phyloP scores from a whole-genome alignment of 2,329 filamentous ascomycete genomes.

The Elsinoe necatrix region DNA sequence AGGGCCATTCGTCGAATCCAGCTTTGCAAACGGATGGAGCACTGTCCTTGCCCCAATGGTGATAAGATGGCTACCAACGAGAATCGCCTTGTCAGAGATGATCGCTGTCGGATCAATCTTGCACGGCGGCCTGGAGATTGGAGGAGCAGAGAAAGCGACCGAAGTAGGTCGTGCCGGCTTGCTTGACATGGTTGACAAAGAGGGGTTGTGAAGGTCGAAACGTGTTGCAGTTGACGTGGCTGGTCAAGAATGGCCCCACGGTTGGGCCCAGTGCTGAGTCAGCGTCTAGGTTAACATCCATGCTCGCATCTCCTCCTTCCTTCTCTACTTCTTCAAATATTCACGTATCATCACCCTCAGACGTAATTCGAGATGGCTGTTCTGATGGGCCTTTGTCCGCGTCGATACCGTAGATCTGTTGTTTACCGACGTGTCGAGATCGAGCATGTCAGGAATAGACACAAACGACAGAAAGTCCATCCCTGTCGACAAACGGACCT shows the following conservation, averaged over 20 bases:
- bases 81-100: conserved; percentile 40
- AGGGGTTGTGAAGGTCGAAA: background rate
- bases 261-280: background rate
- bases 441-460: background rate
- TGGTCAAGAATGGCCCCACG: background rate
- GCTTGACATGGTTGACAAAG: conserved; percentile 6
- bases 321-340: no score
- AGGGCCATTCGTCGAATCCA: conserved; percentile 35
- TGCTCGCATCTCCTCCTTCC: background rate
- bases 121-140: conserved; percentile 30
- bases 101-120: conserved; percentile 40
- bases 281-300: background rate
- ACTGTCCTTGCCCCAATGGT: conserved; percentile 69
- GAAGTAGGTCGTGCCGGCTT: background rate
- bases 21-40: conserved; percentile 70
- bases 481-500: background rate
- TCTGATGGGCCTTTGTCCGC: no score
- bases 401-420: background rate
- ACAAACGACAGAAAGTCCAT: background rate
- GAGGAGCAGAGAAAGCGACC: background rate
- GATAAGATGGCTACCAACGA: conserved; percentile 67
- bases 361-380: no score
- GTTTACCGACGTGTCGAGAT: background rate
- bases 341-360: no score
- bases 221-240: background rate